Evolutionary conservation across 2,329 filamentous ascomycete species (phyloP).

Genomic region (Arthrobotrys conoides): DNA sequence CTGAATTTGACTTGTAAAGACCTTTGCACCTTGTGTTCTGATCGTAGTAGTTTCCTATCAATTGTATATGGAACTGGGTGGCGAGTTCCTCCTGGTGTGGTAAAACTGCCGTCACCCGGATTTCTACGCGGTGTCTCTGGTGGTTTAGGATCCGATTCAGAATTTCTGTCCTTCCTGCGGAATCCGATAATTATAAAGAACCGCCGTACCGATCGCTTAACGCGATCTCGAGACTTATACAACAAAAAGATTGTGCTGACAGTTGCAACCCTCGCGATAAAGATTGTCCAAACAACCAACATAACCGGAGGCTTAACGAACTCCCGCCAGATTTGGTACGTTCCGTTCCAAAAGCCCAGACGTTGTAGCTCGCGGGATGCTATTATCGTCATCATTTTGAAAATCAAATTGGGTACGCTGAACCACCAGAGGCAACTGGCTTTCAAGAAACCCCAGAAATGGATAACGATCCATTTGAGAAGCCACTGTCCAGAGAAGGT

Average conservation of each 20-base stretch:
- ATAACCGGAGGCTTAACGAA: constrained; percentile 30
- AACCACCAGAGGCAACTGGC: background rate
- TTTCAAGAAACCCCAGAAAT: background rate
- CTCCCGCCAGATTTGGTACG: constrained; percentile 11
- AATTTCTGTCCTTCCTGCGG: background rate
- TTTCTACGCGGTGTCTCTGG: background rate
- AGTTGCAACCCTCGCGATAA: background rate
- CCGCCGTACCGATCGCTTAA: background rate
- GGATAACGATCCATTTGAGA: background rate
- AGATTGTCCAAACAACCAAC: background rate
- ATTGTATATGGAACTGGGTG: constrained; percentile 6
- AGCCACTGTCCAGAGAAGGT: background rate
- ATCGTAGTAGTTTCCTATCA: background rate
- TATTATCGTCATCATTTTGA: background rate
- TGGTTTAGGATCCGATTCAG: background rate
- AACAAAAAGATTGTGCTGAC: background rate
- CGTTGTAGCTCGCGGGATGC: background rate
- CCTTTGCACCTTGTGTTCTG: background rate
- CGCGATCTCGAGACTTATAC: background rate
- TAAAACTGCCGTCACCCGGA: background rate
- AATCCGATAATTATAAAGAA: background rate
- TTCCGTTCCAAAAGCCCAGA: background rate
- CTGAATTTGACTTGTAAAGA: background rate
- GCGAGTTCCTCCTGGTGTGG: constrained; percentile 20
- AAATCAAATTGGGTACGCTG: background rate